Evolutionary conservation across 257 asterid genomes (phyloP), one percentile per base, ranked within the genome.

Genomic region (Ajuga chamaepitys): DNA sequence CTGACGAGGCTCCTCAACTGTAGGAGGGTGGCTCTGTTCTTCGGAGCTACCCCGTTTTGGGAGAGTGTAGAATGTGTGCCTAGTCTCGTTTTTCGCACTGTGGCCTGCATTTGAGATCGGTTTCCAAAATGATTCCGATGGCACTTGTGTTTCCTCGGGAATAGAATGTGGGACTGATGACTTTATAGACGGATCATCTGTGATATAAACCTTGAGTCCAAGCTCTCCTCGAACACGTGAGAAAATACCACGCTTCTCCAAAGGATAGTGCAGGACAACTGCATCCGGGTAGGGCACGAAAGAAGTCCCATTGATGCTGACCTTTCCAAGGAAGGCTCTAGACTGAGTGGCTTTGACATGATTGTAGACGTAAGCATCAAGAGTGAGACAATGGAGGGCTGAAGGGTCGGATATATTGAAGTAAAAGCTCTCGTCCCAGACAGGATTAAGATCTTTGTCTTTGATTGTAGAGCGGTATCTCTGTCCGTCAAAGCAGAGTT

Each of bases 201-300:
- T 86, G 70, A 91, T 48, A 61, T 82, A 88, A 70, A 91, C 92
- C 71, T 81, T 86, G 71, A 91, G 90, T 32, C 95, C 95, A 11
- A 91, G 88, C 71, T 91, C 98, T 8, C 96, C 96, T 12, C 88
- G 75, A 17, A 88, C 95, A 32, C 77, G 95, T 38, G 98, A 88
- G 68, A 91, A 91, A 40, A 91, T 76, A 5, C 95, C 88, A 18
- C 96, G 88, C 68, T 91, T 91, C 61, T 91, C 98, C 24, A 91
- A 69, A 54, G 96, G 96, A 64, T 86, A 92, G 67, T 86, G 95
- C 66, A 88, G 74, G 44, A 83, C 85, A 14, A 87, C 95, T 17
- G 92, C 85, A 69, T 92, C 98, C 0, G 88, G 59, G 72, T 77
- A 78, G 30, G 95, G 92, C 4, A 85, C 97, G n/a, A 86, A 87